phyloP scores from a whole-genome alignment of 2,329 filamentous ascomycete species.

The Cercospora sp. region DNA sequence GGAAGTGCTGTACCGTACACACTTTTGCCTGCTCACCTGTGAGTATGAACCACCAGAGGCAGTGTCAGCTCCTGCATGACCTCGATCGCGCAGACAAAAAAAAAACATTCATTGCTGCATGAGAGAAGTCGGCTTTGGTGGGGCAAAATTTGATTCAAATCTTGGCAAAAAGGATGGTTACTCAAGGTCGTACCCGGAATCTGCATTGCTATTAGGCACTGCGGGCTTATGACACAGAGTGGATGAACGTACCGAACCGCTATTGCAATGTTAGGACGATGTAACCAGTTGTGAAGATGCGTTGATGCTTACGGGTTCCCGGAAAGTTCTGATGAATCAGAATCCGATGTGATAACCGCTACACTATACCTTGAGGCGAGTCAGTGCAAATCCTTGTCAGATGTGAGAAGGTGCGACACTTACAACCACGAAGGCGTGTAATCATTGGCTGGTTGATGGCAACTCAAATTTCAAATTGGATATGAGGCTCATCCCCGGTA shows the following conservation, averaged over 20 bases:
- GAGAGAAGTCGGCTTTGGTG: neutral
- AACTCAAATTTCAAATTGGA: neutral
- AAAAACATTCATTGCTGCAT: too few relatives aligned
- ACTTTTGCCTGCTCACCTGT: too few relatives aligned
- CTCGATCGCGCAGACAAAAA: too few relatives aligned
- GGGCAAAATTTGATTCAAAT: neutral
- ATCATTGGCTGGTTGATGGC: neutral
- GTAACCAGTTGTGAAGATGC: neutral
- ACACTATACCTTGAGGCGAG: neutral
- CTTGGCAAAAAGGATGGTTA: neutral
- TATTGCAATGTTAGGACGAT: neutral
- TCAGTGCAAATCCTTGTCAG: neutral
- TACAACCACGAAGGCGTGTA: neutral
- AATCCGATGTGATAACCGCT: slow-evolving; percentile 8
- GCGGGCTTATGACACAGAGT: neutral
- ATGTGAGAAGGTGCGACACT: neutral
- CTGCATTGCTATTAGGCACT: neutral
- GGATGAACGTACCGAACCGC: neutral
- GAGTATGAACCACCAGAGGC: too few relatives aligned
- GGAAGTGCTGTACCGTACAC: too few relatives aligned
- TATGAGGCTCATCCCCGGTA: too few relatives aligned
- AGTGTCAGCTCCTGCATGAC: too few relatives aligned
- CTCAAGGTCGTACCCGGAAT: neutral
- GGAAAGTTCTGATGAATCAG: neutral
- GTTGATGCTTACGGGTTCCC: neutral